A percentile compares a stretch with the other conserved stretches of the same genome.
These are phyloP conservation scores for Nigrospora sphaerica DNA, from an alignment of 2,329 filamentous ascomycete genomes.

Conservation along the genomic window DNA sequence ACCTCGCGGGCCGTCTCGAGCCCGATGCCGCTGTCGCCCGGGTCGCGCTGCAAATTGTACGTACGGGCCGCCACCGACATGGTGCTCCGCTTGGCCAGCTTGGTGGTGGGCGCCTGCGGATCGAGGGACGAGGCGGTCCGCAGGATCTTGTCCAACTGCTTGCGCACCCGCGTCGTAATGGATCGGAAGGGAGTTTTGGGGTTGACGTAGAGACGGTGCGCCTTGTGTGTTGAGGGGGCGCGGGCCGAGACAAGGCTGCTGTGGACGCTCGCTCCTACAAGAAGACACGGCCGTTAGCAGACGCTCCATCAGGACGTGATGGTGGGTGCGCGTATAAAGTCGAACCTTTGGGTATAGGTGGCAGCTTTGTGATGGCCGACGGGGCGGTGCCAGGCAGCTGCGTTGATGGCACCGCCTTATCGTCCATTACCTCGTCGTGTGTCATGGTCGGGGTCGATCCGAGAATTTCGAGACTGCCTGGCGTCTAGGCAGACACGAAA, in stretches of 20 bases:
- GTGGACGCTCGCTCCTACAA: slow-evolving; percentile 38
- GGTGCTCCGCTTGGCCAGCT: slow-evolving; percentile 35
- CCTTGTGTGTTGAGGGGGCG: slow-evolving; percentile 27
- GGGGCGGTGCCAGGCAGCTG: slow-evolving; percentile 10
- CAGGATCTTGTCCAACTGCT: slow-evolving; percentile 50
- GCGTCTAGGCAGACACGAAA: too few relatives aligned
- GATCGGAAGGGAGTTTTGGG: slow-evolving; percentile 61
- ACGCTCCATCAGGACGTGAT: not conserved
- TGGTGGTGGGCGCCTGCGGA: slow-evolving; percentile 16
- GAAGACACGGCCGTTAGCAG: slow-evolving; percentile 7
- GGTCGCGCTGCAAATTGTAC: slow-evolving; percentile 24
- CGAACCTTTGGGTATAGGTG: slow-evolving; percentile 21
- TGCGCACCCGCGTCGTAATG: slow-evolving; percentile 56
- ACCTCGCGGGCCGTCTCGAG: slow-evolving; percentile 38
- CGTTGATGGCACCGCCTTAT: not conserved
- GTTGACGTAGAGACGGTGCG: slow-evolving; percentile 55
- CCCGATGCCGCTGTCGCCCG: slow-evolving; percentile 20
- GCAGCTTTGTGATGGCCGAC: slow-evolving; percentile 13
- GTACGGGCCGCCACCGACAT: slow-evolving; percentile 39
- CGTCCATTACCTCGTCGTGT: not conserved
- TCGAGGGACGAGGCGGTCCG: slow-evolving; percentile 22
- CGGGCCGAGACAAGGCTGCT: slow-evolving; percentile 39
- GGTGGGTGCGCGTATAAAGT: not conserved
- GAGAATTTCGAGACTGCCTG: too few relatives aligned
- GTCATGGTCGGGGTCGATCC: not conserved